Conservation (phyloP, 1,284 basidiomycete species). For the Papiliotrema nemorosa region DNA sequence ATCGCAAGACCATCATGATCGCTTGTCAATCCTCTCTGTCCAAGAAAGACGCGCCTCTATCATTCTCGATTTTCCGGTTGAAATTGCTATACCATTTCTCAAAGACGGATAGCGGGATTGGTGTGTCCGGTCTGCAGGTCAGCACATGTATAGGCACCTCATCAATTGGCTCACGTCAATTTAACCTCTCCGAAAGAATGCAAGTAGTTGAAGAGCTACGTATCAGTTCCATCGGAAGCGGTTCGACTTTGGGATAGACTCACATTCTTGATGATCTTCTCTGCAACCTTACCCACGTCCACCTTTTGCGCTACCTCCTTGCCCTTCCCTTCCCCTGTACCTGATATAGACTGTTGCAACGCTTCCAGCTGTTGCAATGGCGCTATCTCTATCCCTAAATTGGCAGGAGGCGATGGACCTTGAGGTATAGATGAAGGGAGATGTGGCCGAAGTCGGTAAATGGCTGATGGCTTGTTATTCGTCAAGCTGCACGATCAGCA, state of each 20-base stretch:
- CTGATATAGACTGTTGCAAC: slow-evolving; percentile 49
- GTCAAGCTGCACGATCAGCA: slow-evolving; percentile 74
- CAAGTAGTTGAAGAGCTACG: slow-evolving; percentile 79
- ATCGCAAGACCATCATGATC: too few relatives aligned
- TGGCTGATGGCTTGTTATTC: slow-evolving; percentile 85
- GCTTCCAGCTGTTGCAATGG: slow-evolving; percentile 51
- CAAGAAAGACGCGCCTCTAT: slow-evolving; percentile 67
- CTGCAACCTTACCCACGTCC: slow-evolving; percentile 44
- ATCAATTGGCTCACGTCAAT: slow-evolving; percentile 43
- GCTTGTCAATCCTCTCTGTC: slow-evolving; percentile 60
- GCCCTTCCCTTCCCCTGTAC: slow-evolving; percentile 16
- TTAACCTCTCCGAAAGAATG: slow-evolving; percentile 64
- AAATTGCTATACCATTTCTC: slow-evolving; percentile 80
- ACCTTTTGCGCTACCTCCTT: slow-evolving; percentile 31
- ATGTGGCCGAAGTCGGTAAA: slow-evolving; percentile 75
- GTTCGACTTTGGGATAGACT: slow-evolving; percentile 31
- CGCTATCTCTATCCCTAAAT: slow-evolving; percentile 57
- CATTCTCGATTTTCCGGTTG: slow-evolving; percentile 63
- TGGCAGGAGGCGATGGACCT: slow-evolving; percentile 47
- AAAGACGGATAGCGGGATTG: slow-evolving; percentile 71
- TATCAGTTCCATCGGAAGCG: slow-evolving; percentile 9
- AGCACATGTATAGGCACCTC: too few relatives aligned
- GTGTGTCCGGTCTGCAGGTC: slow-evolving; percentile 56
- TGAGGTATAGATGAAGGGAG: slow-evolving; percentile 25
- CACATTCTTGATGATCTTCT: slow-evolving; percentile 50